Percentiles rank a stretch among this genome's conserved stretches.
These are phyloP conservation scores for Chloromonas sp. DNA, from an alignment of 163 green algal species.

Conservation along the genomic window DNA sequence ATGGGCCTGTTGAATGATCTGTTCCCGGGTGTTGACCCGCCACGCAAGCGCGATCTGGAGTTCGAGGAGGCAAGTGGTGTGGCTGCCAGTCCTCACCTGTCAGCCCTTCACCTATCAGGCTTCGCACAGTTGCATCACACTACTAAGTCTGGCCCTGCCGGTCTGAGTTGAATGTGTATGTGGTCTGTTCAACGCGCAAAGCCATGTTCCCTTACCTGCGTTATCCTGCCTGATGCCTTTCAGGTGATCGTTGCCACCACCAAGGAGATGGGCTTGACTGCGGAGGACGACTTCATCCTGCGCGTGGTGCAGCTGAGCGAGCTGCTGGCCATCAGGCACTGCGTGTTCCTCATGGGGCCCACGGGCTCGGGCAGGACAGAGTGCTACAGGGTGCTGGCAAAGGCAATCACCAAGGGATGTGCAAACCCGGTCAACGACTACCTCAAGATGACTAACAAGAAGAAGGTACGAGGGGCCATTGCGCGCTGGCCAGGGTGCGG, in stretches of 20 bases:
- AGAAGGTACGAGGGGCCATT: conserved; percentile 44
- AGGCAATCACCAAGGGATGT: conserved; percentile 64
- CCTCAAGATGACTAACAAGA: conserved; percentile 76
- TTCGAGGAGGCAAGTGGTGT: conserved; percentile 54
- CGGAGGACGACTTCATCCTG: conserved; percentile 77
- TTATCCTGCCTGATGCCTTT: background rate
- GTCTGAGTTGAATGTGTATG: too few relatives aligned
- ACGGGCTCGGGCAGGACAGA: conserved; percentile 71
- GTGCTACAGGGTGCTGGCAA: conserved; percentile 72
- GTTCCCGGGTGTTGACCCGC: conserved; percentile 72
- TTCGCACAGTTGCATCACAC: too few relatives aligned
- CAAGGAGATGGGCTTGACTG: conserved; percentile 50
- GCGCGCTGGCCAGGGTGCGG: background rate
- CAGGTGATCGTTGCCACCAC: conserved; percentile 39
- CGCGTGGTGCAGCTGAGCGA: conserved; percentile 75
- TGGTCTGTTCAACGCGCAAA: too few relatives aligned
- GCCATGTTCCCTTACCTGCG: too few relatives aligned
- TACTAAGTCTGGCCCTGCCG: too few relatives aligned
- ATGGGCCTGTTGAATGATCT: conserved; percentile 79
- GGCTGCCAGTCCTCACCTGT: too few relatives aligned
- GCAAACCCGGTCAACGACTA: conserved; percentile 76
- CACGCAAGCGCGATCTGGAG: conserved; percentile 68
- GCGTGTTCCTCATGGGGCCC: conserved; percentile 81
- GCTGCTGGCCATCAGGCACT: conserved; percentile 80
- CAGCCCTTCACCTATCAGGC: too few relatives aligned